Evolutionary conservation across 192 early-diverging fungal species (phyloP), one percentile per base, ranked within the genome.

Genomic region (Backusella tuberculispora): DNA sequence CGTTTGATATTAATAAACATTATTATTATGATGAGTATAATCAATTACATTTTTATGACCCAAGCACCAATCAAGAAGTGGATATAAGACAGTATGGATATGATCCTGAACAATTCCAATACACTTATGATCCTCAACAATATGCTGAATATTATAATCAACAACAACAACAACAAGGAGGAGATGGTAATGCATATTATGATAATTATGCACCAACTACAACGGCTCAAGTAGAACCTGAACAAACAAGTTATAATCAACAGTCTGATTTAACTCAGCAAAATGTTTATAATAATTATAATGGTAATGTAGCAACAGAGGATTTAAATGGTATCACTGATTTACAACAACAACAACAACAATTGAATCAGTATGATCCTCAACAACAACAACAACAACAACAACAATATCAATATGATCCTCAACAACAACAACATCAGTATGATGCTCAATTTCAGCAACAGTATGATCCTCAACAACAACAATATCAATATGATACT

Each of bases 11-110:
- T 8, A 80, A 76, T 50, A 45, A 65, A 29, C 79, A 80, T 46
- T 80, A 80, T 69, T 80, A 80, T 37, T 80, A 80, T 65, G 79
- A 80, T 76, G 79, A 80, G 34, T 66, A 73, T 15, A 75, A 71
- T 5, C 79, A 76, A 24, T 13, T 74, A 3, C 79, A 80, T 43
- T 80, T 73, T 46, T 80, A 80, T 74, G 79, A 80, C 46, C 79
- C 79, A 14, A 80, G 76, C 29, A 80, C 79, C 5, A 70, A 70
- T 38, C 66, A 76, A 17, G 79, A 76, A 44, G 63, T 69, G 34
- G 79, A 80, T 75, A 73, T 72, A 41, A 73, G 56, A 34, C 76
- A 78, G 19, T 78, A 73, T 42, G 63, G 63, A 5, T 74, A 75
- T 64, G 56, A 65, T 19, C 40, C 44, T 12, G 41, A 42, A 48